A percentile compares a stretch with the other conserved stretches of the same genome.
Evolutionary conservation across 805 yeast species (phyloP).

Genomic region (Suhomyces vadensis): DNA sequence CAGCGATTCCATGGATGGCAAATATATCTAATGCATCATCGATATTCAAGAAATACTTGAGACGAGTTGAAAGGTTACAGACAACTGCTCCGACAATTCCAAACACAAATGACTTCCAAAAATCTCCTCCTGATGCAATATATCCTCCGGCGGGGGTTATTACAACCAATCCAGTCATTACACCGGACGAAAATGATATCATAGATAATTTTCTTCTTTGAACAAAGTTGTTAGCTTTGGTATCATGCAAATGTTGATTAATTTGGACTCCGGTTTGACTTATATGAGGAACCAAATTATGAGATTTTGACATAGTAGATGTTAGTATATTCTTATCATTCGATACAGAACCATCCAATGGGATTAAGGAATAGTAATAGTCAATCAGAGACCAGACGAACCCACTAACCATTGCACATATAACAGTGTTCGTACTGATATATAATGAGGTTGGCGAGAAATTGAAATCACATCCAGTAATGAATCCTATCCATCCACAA

Average conservation of each 20-base stretch:
- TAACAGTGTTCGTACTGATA: conserved; percentile 33
- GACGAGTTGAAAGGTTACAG: conserved; percentile 40
- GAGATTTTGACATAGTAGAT: background rate
- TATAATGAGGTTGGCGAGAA: conserved; percentile 34
- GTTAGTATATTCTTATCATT: background rate
- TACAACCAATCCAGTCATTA: conserved; percentile 44
- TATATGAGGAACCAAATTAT: conserved; percentile 2
- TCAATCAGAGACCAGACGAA: conserved; percentile 40
- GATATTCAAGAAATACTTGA: conserved; percentile 38
- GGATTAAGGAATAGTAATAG: conserved; percentile 40
- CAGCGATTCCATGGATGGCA: conserved; percentile 46
- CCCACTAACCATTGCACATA: conserved; percentile 38
- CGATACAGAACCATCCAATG: conserved; percentile 28
- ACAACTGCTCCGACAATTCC: conserved; percentile 40
- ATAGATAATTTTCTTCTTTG: conserved; percentile 34
- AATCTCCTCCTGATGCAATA: conserved; percentile 32
- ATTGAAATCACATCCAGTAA: conserved; percentile 45
- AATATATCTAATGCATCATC: conserved; percentile 47
- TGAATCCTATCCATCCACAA: conserved; percentile 45
- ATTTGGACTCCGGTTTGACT: conserved; percentile 19
- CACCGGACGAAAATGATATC: conserved; percentile 41
- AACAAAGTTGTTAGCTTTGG: conserved; percentile 15
- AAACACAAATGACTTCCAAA: conserved; percentile 43
- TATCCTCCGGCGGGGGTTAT: conserved; percentile 47
- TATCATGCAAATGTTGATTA: conserved; percentile 20